Base-by-base conservation (phyloP, 352 stramenopile species). In the Globisporangium mamillatum region DNA sequence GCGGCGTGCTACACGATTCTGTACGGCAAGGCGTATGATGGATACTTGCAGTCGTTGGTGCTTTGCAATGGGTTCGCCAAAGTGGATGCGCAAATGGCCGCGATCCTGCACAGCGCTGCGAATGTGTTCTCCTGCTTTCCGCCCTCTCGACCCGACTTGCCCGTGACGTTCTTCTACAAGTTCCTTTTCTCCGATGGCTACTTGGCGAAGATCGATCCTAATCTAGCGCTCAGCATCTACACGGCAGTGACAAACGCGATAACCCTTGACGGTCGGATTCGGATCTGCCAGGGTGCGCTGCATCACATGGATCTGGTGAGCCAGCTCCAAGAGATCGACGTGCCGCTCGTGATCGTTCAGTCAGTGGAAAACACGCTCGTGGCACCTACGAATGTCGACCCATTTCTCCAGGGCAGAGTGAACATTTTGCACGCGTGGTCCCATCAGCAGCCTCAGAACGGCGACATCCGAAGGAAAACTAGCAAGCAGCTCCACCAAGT, bases 161-260 rank as follows among this genome's bases (percentile, higher is more conserved):
- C 92, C 1, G 81, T 97, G 38, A 86, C 87, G 5, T 98, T 96
- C 71, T 96, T 96, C 68, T 75, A 68, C 69, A 91, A 96, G 36
- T 98, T 97, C 64, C 78, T 98, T n/a, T 98, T 98, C 67, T 97
- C 88, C 3, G 91, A 97, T 29, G 84, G 67, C 22, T 98, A 98
- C 64, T 67, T 98, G 20, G 56, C 74, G 16, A 83, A 91, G 58
- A 79, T 98, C 3, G 91, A 96, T 48, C 74, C 83, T 52, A 94
- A 96, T 34, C 75, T 98, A 1, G 93, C 91, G 2, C 77, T 98
- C 2, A 98, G 95, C 58, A 97, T 98, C 24, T 97, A 97, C 76
- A 97, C 91, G 12, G 93, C 93, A 0, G 91, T 98, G 27, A 94
- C 87, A 1, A 98, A 98, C 62, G 72, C 89, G 1, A 98, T 98